Base-by-base conservation (phyloP, 495 filamentous ascomycete genomes). In the Paragyromitra xinjiangensis region DNA sequence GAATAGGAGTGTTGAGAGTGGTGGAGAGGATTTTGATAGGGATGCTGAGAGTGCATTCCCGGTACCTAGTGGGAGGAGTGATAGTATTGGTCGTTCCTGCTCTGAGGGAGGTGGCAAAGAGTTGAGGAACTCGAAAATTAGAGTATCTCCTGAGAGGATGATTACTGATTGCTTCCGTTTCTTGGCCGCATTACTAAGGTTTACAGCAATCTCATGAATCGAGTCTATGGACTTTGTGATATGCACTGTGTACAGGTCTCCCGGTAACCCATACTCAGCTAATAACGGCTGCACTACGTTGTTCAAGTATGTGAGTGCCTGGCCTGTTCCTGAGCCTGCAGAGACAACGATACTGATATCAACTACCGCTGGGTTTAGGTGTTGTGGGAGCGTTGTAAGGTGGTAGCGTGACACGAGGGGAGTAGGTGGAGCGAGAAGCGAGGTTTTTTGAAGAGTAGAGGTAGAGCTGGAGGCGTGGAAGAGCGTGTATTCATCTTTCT, bases 1-100 rank as follows among this genome's bases (percentile, higher is more conserved):
- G 6, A 85, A 81, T 65, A 94, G 82, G n/a, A 93, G 85, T 12
- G 87, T 88, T 19, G 87, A 85, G 0, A 93, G 85, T 86, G 76
- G 86, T 81, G 16, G 88, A 86, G 26, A 87, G 80, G 74, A 11
- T 1, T 34, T 66, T 1, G 51, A 75, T 12, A 56, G 82, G 2
- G 93, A 96, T 81, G 90, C 88, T 48, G 93, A 92, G 73, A 97
- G 88, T 2, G 94, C 95, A 84, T 97, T 98, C 29, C 92, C 95
- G 2, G 95, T 97, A 2, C 95, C 95, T 19, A 94, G 87, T 0
- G 93, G 91, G 4, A 97, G 83, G 34, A 95, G 81, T 7, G 86
- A 86, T 71, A 97, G 84, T 2, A 85, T 86, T 0, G 92, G 92
- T 1, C 79, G 80, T 34, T n/a, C 73, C 76, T 71, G 71, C 69